A percentile compares a stretch with the other conserved stretches of the same genome.
phyloP scores from a whole-genome alignment of 1,139 yeast species.

The Casaregolazyma lundiana region DNA sequence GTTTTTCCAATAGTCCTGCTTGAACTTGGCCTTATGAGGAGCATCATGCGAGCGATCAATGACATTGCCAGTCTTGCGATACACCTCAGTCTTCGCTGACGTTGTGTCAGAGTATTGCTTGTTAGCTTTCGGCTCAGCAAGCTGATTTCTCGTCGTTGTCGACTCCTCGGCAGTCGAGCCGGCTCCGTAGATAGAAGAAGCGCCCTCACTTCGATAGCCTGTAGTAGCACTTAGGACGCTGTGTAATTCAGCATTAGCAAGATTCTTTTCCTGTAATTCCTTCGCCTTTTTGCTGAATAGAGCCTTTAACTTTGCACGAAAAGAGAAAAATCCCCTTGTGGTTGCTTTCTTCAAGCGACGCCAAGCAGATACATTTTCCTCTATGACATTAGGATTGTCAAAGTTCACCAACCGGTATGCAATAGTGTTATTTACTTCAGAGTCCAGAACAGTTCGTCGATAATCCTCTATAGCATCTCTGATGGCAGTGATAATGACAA shows the following conservation, averaged over 20 bases:
- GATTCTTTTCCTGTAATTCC: conserved; percentile 1
- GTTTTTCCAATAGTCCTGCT: conserved; percentile 77
- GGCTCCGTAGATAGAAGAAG: conserved; percentile 14
- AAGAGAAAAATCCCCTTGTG: conserved; percentile 3
- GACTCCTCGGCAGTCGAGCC: conserved; percentile 14
- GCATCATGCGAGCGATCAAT: conserved; percentile 31
- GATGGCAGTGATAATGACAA: conserved; percentile 81
- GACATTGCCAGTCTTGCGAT: conserved; percentile 25
- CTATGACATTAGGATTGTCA: conserved; percentile 68
- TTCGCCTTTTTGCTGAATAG: conserved; percentile 12
- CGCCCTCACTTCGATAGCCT: conserved; percentile 7
- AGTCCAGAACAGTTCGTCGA: conserved; percentile 71
- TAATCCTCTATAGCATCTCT: conserved; percentile 96
- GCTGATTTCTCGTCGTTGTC: conserved; percentile 10
- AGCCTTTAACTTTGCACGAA: neutral
- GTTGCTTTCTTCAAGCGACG: conserved; percentile 54
- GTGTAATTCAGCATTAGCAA: conserved; percentile 16
- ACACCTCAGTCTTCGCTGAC: neutral
- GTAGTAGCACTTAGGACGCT: conserved; percentile 18
- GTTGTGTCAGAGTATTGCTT: neutral
- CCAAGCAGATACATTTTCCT: conserved; percentile 60
- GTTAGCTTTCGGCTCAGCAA: neutral
- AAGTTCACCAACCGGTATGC: conserved; percentile 71
- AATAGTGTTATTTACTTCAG: conserved; percentile 80
- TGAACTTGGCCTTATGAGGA: conserved; percentile 45